Percentiles rank a stretch among this genome's conserved stretches.
These are phyloP conservation scores for Colletotrichum eleusines DNA, from an alignment of 2,329 filamentous ascomycete genomes.

Conservation along the genomic window DNA sequence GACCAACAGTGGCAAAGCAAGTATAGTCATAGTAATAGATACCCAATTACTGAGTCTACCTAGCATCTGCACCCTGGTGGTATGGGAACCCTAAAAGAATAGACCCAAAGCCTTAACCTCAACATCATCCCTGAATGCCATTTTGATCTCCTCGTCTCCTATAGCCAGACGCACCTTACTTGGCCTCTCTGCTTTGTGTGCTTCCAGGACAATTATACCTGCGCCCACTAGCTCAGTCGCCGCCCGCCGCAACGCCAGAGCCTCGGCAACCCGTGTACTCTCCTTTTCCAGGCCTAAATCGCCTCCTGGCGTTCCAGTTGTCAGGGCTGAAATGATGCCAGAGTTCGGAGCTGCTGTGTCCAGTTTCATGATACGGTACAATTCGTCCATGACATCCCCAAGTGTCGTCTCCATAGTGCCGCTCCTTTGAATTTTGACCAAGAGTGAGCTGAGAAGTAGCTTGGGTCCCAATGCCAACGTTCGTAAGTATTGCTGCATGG, in stretches of 20 bases:
- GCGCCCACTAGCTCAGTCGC: conserved; percentile 88
- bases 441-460: conserved; percentile 84
- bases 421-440: conserved; percentile 83
- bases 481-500: conserved; percentile 89
- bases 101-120: conserved; percentile 87
- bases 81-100: conserved; percentile 47
- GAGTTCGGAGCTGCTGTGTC: conserved; percentile 13
- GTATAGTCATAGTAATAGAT: conserved; percentile 24
- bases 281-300: conserved; percentile 14
- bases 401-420: conserved; percentile 89
- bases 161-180: conserved; percentile 89
- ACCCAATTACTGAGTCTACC: conserved; percentile 21
- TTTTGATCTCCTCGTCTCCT: conserved; percentile 89
- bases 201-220: conserved; percentile 88
- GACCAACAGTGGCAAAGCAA: background rate
- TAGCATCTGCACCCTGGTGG: conserved; percentile 5
- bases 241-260: conserved; percentile 70
- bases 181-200: conserved; percentile 82
- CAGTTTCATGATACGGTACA: conserved; percentile 72
- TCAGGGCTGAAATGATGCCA: background rate
- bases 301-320: conserved; percentile 27
- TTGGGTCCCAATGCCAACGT: conserved; percentile 85
- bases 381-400: conserved; percentile 90
- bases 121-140: conserved; percentile 88
- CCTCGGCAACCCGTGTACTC: conserved; percentile 24